Conservation (phyloP, 1,139 yeast genomes). For the Yamadazyma diospyri region DNA sequence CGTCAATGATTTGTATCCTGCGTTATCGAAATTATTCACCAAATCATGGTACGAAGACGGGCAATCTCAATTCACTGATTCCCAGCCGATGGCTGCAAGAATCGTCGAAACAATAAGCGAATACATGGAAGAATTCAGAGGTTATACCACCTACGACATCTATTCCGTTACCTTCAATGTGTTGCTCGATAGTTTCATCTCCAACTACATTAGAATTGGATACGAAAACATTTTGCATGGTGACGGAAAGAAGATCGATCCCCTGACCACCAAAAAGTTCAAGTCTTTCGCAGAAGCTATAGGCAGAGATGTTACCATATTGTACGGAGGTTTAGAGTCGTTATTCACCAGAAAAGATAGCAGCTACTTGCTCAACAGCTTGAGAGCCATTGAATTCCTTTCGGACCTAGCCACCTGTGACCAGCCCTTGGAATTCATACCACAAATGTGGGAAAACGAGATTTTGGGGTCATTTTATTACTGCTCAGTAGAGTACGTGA, state of each 20-base stretch:
- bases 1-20: slow-evolving; percentile 60
- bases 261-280: slow-evolving; percentile 46
- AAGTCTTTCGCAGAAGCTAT: slow-evolving; percentile 41
- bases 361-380: slow-evolving; percentile 52
- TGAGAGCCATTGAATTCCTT: slow-evolving; percentile 62
- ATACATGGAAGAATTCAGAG: slow-evolving; percentile 63
- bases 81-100: slow-evolving; percentile 47
- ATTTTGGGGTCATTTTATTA: slow-evolving; percentile 59
- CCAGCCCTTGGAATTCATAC: slow-evolving; percentile 43
- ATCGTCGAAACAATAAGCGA: slow-evolving; percentile 74
- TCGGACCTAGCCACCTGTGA: slow-evolving; percentile 63
- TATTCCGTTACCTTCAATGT: slow-evolving; percentile 44
- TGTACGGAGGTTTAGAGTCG: slow-evolving; percentile 60
- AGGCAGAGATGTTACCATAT: slow-evolving; percentile 59
- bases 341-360: slow-evolving; percentile 45
- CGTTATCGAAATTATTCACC: slow-evolving; percentile 38
- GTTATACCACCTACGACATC: slow-evolving; percentile 44
- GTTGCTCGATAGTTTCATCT: slow-evolving; percentile 40
- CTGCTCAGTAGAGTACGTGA: slow-evolving; percentile 66
- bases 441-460: slow-evolving; percentile 55
- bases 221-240: slow-evolving; percentile 46
- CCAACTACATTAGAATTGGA: slow-evolving; percentile 45
- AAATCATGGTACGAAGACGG: slow-evolving; percentile 46
- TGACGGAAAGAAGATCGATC: slow-evolving; percentile 54
- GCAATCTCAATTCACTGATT: slow-evolving; percentile 28